A percentile compares a stretch with the other conserved stretches of the same genome.
These are phyloP conservation scores for Aspergillus aculeatus DNA, from an alignment of 2,329 filamentous ascomycete genomes.

Conservation along the genomic window DNA sequence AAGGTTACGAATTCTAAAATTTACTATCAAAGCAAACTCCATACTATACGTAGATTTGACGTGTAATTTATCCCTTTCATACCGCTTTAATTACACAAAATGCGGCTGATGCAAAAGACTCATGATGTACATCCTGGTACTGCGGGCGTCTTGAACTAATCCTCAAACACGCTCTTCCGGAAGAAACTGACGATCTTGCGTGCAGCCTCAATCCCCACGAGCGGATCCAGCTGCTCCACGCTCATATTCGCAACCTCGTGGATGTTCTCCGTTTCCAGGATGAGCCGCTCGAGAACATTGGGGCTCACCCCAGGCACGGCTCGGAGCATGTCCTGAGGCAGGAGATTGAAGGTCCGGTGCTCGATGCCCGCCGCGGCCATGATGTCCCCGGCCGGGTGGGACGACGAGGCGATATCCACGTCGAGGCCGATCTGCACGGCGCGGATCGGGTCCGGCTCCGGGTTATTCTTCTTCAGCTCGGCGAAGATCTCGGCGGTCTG, in stretches of 20 bases:
- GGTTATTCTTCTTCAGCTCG: constrained; percentile 82
- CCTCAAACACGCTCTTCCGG: constrained; percentile 60
- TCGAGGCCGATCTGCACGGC: constrained; percentile 82
- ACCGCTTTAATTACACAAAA: too few relatives aligned
- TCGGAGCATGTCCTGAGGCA: constrained; percentile 86
- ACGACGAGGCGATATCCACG: constrained; percentile 41
- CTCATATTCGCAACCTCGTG: constrained; percentile 82
- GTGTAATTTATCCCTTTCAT: too few relatives aligned
- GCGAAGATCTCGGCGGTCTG: constrained; percentile 98
- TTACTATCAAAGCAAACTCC: constrained; percentile 2
- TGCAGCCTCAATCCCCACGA: constrained; percentile 76
- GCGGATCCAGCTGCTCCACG: constrained; percentile 66
- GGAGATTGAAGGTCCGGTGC: constrained; percentile 72
- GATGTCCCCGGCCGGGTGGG: constrained; percentile 46
- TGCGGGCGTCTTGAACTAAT: constrained; percentile 9
- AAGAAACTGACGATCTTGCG: constrained; percentile 81
- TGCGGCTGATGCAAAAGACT: too few relatives aligned
- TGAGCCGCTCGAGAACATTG: constrained; percentile 71
- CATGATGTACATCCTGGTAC: background rate
- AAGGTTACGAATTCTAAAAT: constrained; percentile 35
- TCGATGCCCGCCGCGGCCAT: constrained; percentile 54
- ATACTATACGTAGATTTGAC: background rate
- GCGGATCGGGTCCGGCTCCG: constrained; percentile 84
- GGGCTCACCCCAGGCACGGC: constrained; percentile 80
- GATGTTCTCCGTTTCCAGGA: constrained; percentile 72